Evolutionary conservation across 305 asterid species (phyloP), one percentile per base, ranked within the genome.

Genomic region (Andrographis paniculata): DNA sequence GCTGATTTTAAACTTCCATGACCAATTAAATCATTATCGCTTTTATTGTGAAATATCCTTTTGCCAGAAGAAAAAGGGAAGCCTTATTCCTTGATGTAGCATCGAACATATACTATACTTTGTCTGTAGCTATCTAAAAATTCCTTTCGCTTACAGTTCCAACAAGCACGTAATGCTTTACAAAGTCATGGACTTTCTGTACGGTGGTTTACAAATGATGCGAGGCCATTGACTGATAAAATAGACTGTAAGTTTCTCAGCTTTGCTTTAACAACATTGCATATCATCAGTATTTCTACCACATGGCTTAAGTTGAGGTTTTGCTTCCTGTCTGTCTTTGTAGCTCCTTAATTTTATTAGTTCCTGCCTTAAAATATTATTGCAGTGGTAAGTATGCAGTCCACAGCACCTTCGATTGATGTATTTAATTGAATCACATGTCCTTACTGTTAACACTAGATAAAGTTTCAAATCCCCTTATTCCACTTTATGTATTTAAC

Each of bases 151-250:
- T 53, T 66, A 42, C 99, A 92, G 99, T 51, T 92, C 42, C 73
- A 66, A 33, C 73, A 50, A 63, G 55, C 78, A 52, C 69, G 75
- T 17, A 73, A 59, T 44, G 53, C 72, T 61, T 51, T 78, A 55
- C 78, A 72, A 53, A 87, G 82, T 53, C 75, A 68, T 37, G 73
- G 69, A 21, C 46, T 61, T 37, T 52, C 63, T 21, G 46, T 53
- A 39, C 85, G 81, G 63, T 75, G 77, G 66, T 73, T 79, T 70
- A 52, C 75, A 17, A 69, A 42, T 51, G 78, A 79, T 60, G 66
- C 70, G 16, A 66, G 84, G 61, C 58, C 73, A 51, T 66, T 72
- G 15, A 50, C 59, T 52, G 68, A 61, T 53, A 74, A 70, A 62
- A 54, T 70, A 53, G 77, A 84, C 61, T 81, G 97, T 79, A 61